A percentile compares a stretch with the other conserved stretches of the same genome.
Evolutionary conservation across 768 basidiomycete genomes (phyloP).

Genomic region (Epithele typhae): DNA sequence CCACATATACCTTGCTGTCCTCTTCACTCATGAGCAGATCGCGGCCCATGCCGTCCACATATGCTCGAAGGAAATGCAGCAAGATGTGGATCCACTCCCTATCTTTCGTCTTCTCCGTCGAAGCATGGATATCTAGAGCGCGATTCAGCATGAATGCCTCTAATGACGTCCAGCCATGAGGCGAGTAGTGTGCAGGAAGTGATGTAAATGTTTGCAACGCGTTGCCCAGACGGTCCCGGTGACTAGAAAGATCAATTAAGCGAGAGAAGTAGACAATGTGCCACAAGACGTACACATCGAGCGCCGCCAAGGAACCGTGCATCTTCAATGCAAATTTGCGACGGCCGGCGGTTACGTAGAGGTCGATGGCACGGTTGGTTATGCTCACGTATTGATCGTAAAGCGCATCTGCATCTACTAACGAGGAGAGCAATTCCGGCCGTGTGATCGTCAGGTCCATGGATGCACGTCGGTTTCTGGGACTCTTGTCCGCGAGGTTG

Average conservation of each 20-base stretch:
- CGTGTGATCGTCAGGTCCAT: slow-evolving; percentile 48
- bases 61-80: slow-evolving; percentile 71
- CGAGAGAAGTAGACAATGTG: no score
- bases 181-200: slow-evolving; percentile 82
- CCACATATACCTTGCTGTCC: slow-evolving; percentile 48
- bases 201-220: slow-evolving; percentile 73
- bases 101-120: slow-evolving; percentile 55
- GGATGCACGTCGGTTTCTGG: slow-evolving; percentile 22
- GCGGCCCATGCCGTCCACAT: slow-evolving; percentile 48
- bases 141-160: slow-evolving; percentile 76
- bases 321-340: slow-evolving; percentile 83
- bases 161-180: slow-evolving; percentile 75
- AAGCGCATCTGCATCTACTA: slow-evolving; percentile 56
- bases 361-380: slow-evolving; percentile 80
- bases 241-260: no score
- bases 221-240: slow-evolving; percentile 56
- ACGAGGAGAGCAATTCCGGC: slow-evolving; percentile 52
- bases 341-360: slow-evolving; percentile 79
- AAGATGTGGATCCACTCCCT: slow-evolving; percentile 79
- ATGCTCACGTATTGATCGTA: slow-evolving; percentile 71
- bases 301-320: slow-evolving; percentile 80
- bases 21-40: slow-evolving; percentile 52
- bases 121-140: slow-evolving; percentile 63
- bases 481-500: slow-evolving; percentile 10
- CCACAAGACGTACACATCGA: slow-evolving; percentile 79